phyloP scores from a whole-genome alignment of 768 basidiomycete species.

The Daedaleopsis sinensis region DNA sequence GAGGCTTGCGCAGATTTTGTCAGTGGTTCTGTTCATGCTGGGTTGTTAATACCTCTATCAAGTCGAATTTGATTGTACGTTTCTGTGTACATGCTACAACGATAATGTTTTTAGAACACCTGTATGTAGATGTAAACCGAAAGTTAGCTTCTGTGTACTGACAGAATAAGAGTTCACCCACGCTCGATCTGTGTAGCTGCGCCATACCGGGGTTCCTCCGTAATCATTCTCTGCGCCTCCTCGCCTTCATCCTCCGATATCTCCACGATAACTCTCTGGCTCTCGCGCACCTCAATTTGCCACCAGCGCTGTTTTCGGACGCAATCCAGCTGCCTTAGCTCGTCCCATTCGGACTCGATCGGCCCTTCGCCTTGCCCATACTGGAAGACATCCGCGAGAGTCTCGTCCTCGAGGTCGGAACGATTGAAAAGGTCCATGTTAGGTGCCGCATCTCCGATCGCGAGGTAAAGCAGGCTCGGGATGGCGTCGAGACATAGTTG shows the following conservation, averaged over 20 bases:
- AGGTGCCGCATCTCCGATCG: not conserved
- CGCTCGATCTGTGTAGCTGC: no score
- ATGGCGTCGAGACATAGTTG: not conserved
- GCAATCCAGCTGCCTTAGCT: not conserved
- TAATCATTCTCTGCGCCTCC: not conserved
- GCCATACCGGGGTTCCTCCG: no score
- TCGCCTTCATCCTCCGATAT: constrained; percentile 9
- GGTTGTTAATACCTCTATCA: no score
- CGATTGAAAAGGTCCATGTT: not conserved
- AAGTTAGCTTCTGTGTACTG: no score
- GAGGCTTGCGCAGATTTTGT: no score
- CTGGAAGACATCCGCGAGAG: no score
- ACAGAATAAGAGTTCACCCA: no score
- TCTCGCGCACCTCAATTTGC: not conserved
- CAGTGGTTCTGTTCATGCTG: no score
- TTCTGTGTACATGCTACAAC: no score
- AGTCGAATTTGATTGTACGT: no score
- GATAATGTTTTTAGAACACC: no score
- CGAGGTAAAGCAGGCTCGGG: constrained; percentile 6
- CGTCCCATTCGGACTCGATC: constrained; percentile 5
- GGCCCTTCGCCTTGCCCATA: not conserved
- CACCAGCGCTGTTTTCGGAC: not conserved
- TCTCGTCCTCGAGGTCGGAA: not conserved
- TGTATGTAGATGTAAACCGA: no score
- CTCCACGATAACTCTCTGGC: not conserved